Base-by-base conservation (phyloP, 257 asterid genomes). In the Nyctanthes arbortristis region DNA sequence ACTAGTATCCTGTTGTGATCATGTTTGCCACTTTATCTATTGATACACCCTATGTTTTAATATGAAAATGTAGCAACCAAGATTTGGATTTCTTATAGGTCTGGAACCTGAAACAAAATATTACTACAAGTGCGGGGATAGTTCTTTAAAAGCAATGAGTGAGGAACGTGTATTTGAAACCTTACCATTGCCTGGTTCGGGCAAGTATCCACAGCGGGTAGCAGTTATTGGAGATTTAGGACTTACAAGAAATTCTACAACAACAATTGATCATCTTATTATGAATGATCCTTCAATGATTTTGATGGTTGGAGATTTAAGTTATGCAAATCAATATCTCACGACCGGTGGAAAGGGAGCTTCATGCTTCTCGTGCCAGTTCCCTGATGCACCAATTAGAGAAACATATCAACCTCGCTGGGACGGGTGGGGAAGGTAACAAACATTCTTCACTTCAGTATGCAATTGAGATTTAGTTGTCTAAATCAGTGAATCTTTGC, bases 381-480 rank as follows among this genome's bases (percentile, higher is more conserved):
- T 92, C 78, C 92, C 96, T 3, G 84, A 86, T 73, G 75, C 98
- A 39, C 98, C 96, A 29, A 89, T 78, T 52, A 75, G 93, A 72
- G 96, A 92, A 69, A 78, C 94, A 3, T 86, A 77, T 82, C 98
- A 89, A 61, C 96, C 98, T 36, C 89, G 96, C 31, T 89, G 98
- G 98, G 98, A 92, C 35, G 95, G 82, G 24, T 92, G 96, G 98
- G 96, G 96, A 72, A 84, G 98, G 98, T 92, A 62, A 74, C 28
- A 13, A 1, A 52, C 8, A 49, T 59, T 32, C 16, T 43, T 68
- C 27, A 68, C 24, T 43, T 27, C 37, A 27, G 5, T 63, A 29
- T 24, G 22, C 32, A 56, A 32, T 63, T 63, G 55, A 37, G 55
- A 14, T 9, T 2, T 52, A 18, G 7, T 18, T 27, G 52, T 39